A percentile compares a stretch with the other conserved stretches of the same genome.
Conservation (phyloP, 139 green algal genomes). For the Tetraselmis chui region DNA sequence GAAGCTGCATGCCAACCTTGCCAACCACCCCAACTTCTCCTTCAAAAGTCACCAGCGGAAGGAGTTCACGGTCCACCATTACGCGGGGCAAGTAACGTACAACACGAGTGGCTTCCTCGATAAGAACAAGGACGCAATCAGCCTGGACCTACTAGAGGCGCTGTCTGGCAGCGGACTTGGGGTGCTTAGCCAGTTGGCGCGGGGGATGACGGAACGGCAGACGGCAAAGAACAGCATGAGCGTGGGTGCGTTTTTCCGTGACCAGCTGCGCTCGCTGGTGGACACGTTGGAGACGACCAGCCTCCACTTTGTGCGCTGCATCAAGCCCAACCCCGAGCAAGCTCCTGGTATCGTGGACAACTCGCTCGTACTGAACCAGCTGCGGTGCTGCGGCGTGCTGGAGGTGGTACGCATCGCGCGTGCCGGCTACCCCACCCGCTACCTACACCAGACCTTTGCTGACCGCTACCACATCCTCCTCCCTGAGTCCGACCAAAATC, state of each 20-base stretch:
- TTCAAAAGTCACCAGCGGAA: slow-evolving; percentile 24
- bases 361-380: slow-evolving; percentile 79
- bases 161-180: slow-evolving; percentile 19
- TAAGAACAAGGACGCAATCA: slow-evolving; percentile 78
- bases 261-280: slow-evolving; percentile 73
- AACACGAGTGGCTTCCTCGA: slow-evolving; percentile 56
- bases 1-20: slow-evolving; percentile 42
- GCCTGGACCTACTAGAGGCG: slow-evolving; percentile 19
- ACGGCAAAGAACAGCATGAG: slow-evolving; percentile 29
- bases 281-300: slow-evolving; percentile 60
- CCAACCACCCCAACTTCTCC: slow-evolving; percentile 40
- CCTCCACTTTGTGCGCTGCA: slow-evolving; percentile 94
- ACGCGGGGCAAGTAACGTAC: slow-evolving; percentile 66
- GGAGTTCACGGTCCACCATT: slow-evolving; percentile 76
- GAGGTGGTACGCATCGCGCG: slow-evolving; percentile 86
- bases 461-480: slow-evolving; percentile 73
- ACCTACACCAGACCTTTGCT: slow-evolving; percentile 69
- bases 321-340: slow-evolving; percentile 86
- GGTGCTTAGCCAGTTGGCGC: slow-evolving; percentile 51
- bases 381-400: slow-evolving; percentile 92
- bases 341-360: slow-evolving; percentile 58
- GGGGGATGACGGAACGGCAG: slow-evolving; percentile 44
- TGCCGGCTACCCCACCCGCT: slow-evolving; percentile 89
- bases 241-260: slow-evolving; percentile 59
- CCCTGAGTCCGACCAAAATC: slow-evolving; percentile 25